Conservation (phyloP, 1,284 basidiomycete genomes). For the Boletellus deceptivus region DNA sequence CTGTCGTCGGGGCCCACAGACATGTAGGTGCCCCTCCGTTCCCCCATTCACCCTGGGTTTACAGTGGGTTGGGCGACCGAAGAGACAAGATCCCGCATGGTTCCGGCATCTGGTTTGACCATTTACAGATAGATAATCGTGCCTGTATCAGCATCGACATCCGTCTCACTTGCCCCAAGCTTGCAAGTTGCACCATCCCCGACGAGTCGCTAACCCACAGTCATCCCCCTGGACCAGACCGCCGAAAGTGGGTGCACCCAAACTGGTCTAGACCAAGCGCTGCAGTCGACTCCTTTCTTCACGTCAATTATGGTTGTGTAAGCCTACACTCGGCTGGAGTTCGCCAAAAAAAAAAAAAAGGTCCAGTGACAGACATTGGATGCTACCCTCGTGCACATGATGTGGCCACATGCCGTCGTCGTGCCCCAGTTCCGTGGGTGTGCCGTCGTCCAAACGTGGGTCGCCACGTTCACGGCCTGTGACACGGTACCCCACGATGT, state of each 20-base stretch:
- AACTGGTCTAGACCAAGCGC: no score
- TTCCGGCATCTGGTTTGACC: no score
- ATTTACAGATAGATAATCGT: no score
- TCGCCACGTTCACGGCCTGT: neutral
- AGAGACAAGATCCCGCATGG: neutral
- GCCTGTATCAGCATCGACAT: no score
- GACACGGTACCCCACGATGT: neutral
- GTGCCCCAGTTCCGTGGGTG: neutral
- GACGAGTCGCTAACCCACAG: neutral
- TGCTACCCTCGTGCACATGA: neutral
- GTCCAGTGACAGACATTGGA: neutral
- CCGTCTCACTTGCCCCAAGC: neutral
- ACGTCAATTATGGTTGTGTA: neutral
- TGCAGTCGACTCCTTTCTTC: constrained; percentile 3
- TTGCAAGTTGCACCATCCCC: neutral
- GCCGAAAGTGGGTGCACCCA: neutral
- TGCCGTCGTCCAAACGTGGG: neutral
- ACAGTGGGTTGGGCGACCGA: neutral
- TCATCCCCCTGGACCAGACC: neutral
- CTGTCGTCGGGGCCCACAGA: neutral
- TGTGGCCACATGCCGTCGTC: neutral
- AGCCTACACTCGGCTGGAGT: neutral
- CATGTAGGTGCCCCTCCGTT: neutral
- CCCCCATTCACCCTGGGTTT: no score
- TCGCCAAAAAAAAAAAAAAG: constrained; percentile 3